Evolutionary conservation across 2,329 filamentous ascomycete genomes (phyloP), one percentile per base, ranked within the genome.

Genomic region (Sporothrix protearum): DNA sequence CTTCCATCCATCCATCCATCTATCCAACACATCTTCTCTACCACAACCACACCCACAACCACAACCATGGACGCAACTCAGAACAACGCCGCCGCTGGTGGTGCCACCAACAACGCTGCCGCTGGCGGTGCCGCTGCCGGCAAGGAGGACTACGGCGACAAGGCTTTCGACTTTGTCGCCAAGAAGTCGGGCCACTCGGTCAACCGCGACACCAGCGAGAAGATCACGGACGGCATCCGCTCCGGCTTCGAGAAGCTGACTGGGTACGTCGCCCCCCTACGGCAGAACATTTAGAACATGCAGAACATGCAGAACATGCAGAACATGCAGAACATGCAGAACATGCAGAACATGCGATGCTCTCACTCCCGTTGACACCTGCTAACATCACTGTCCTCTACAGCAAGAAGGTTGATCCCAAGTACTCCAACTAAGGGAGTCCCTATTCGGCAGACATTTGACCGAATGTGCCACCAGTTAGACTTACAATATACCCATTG

Each of bases 341-440:
- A n/a, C n/a, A n/a, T n/a, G n/a, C n/a, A n/a, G n/a, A n/a, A n/a
- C n/a, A n/a, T n/a, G n/a, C n/a, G n/a, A n/a, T n/a, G n/a, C n/a
- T n/a, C n/a, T n/a, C n/a, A n/a, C n/a, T n/a, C 36, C 16, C 2
- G 25, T 25, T 19, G 7, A 25, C 39, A 16, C 45, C n/a, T 25
- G 30, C 33, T 22, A 30, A 53, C 36, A 51, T 73, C 3, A 1
- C 14, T 57, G 14, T 53, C 14, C 3, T 10, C 36, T 25, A 45
- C 69, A 81, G 81, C 63, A 82, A 81, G 73, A 77, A 81, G 69
- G 78, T 82, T 71, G 73, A 78, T 73, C 70, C 77, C 39, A 81
- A 81, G 74, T 74, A 74, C 71, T 77, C 76, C 63, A 77, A 77
- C 74, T 77, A 75, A 25, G 22, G 22, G 22, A 4, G 22, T 19